Conservation (phyloP, 306 rosid genomes). For the Medicago truncatula region MtrunA17r5.0-ANR NC_053047.1:33923001-33923500, state of each 20-base stretch:
- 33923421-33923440: background rate
- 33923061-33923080: no score
- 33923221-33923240: background rate
- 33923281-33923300: background rate
- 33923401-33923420: background rate
- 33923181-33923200: no score
- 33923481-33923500: conserved; percentile 4
- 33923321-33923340: background rate
- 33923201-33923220: conserved; percentile 13
- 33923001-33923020: no score
- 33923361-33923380: background rate
- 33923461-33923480: background rate
- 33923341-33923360: background rate
- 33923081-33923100: no score
- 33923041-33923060: no score
- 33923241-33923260: background rate
- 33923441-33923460: background rate
- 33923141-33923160: no score
- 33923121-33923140: no score
- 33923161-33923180: no score
- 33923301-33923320: background rate
- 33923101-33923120: no score
- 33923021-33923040: no score
- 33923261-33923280: conserved; percentile 9
- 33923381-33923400: background rate